Evolutionary conservation across 208 protist species (phyloP), one percentile per base, ranked within the genome.

Genomic region (Trypanosoma melophagium): DNA sequence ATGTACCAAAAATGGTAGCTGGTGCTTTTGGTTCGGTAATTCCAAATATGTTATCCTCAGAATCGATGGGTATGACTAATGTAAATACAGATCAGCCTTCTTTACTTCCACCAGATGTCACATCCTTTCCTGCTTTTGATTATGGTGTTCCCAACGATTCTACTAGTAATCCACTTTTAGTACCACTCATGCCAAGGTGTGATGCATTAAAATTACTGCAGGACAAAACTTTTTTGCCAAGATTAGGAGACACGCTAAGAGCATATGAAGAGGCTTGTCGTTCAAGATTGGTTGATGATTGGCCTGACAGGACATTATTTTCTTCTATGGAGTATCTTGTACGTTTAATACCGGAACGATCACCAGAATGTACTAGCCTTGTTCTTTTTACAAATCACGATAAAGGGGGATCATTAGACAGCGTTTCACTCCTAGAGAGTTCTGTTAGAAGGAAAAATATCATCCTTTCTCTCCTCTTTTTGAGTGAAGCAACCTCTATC

Each of bases 391-490:
- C 77, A 60, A 90, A 94, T 59, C 66, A 79, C 12, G 69, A 71
- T 54, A 50, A 60, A n/a, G 64, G 62, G 24, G 61, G 24, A 17
- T 87, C 80, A 54, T 67, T 74, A 41, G 77, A 91, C 25, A 80
- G 74, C 2, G 45, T 89, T 42, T 65, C 79, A 16, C 87, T 93
- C 54, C 59, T 90, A 10, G 85, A 96, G 64, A 84, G 79, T 56
- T 69, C 71, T 31, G 85, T 94, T 44, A 76, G 82, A 9, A 81
- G 84, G 31, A 96, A 96, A 71, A 94, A 90, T 66, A 78, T 94
- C 52, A 94, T 96, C 44, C 45, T 94, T 1, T 93, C 89, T 21
- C 22, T 93, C 9, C 76, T 96, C 1, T 67, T 81, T 12, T 62
- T 86, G 40, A 61, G 76, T 41, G 63, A 63, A 52, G 41, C 62